Conservation (phyloP, 179 eudicot species). For the Heliamphora pulchella region DNA sequence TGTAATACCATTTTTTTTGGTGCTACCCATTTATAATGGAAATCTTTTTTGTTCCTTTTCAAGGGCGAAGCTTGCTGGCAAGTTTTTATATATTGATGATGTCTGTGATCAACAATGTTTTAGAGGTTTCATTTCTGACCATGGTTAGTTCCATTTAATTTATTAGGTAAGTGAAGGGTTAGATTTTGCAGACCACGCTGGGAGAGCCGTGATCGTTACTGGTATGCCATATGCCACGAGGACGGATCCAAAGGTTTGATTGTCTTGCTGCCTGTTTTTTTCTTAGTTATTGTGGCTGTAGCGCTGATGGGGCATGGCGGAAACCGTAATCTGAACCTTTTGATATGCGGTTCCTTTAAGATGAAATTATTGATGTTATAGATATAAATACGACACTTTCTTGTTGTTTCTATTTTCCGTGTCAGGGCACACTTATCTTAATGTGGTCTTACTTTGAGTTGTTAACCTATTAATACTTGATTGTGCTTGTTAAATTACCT, state of each 20-base stretch:
- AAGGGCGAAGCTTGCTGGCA: background rate
- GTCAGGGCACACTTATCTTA: background rate
- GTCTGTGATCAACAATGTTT: background rate
- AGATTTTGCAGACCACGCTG: conserved; percentile 93
- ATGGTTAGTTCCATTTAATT: background rate
- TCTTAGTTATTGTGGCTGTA: conserved; percentile 1
- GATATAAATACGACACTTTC: background rate
- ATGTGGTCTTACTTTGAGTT: background rate
- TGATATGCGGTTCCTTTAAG: background rate
- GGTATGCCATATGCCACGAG: conserved; percentile 86
- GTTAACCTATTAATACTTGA: background rate
- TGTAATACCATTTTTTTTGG: background rate
- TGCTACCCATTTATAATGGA: background rate
- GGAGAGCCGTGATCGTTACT: conserved; percentile 88
- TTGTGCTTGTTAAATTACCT: background rate
- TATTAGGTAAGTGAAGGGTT: conserved; percentile 93
- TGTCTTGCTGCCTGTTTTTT: background rate
- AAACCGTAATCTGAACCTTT: background rate
- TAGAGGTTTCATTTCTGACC: background rate
- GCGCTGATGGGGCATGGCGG: background rate
- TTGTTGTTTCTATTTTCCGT: background rate
- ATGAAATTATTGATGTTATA: background rate
- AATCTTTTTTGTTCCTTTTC: background rate
- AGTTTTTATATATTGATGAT: background rate
- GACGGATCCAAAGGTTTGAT: conserved; percentile 84